A percentile compares a stretch with the other conserved stretches of the same genome.
Conservation (phyloP, 495 filamentous ascomycete species). For the Podospora anserina region DNA sequence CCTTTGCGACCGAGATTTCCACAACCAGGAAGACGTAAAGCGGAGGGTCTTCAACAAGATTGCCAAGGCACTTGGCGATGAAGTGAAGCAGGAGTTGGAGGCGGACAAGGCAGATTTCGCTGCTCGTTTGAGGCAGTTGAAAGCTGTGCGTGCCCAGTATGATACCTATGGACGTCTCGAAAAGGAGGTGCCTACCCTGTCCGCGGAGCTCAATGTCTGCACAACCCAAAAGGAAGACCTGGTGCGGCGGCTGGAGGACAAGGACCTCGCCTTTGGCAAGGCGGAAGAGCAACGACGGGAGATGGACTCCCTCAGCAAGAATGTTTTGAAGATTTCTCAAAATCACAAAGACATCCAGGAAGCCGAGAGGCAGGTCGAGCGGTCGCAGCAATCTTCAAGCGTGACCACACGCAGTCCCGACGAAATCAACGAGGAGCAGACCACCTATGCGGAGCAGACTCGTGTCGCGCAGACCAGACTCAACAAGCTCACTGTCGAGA, state of each 20-base stretch:
- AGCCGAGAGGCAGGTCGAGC: slow-evolving; percentile 65
- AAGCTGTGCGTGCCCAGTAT: slow-evolving; percentile 60
- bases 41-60: slow-evolving; percentile 60
- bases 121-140: slow-evolving; percentile 54
- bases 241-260: slow-evolving; percentile 64
- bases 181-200: slow-evolving; percentile 65
- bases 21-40: slow-evolving; percentile 51
- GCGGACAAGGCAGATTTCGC: slow-evolving; percentile 52
- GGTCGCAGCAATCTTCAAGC: slow-evolving; percentile 66
- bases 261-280: slow-evolving; percentile 66
- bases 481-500: slow-evolving; percentile 61
- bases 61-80: slow-evolving; percentile 55
- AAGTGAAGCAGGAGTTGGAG: slow-evolving; percentile 50
- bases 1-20: slow-evolving; percentile 65
- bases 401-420: slow-evolving; percentile 65
- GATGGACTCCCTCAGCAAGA: slow-evolving; percentile 69
- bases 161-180: slow-evolving; percentile 69
- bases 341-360: slow-evolving; percentile 66
- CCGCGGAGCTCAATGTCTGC: slow-evolving; percentile 56
- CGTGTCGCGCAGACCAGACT: slow-evolving; percentile 60
- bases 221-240: slow-evolving; percentile 56
- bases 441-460: slow-evolving; percentile 62
- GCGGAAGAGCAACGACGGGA: slow-evolving; percentile 65
- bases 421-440: slow-evolving; percentile 76
- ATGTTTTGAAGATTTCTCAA: slow-evolving; percentile 71